Evolutionary conservation across 805 yeast species (phyloP), one percentile per base, ranked within the genome.

Genomic region (Myxozyma geophila): DNA sequence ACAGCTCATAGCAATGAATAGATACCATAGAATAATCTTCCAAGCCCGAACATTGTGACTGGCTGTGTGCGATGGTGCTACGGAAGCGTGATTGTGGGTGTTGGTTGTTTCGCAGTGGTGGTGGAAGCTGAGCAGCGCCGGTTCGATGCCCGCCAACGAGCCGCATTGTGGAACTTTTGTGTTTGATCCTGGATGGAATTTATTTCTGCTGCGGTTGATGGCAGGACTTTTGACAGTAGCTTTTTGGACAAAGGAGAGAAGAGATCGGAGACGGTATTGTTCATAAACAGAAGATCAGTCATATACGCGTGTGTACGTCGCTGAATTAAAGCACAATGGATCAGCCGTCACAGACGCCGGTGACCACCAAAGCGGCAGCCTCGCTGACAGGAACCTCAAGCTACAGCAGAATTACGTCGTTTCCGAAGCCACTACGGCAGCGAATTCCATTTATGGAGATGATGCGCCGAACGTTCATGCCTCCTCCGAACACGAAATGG

Each of bases 11-110:
- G 39, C 13, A 23, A 7, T 15, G n/a, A 28, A 17, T 12, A 33
- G 33, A n/a, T 33, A 73, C 75, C 74, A 65, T 76, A 77, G 58
- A 73, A 69, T 49, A 77, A 66, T 46, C 75, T 66, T 17, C 79
- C 79, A 37, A 77, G 68, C 7, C 79, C 79, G 66, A 77, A 76
- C 78, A 76, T 76, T 39, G 46, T 49, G 52, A 19, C n/a, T 52
- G 7, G 40, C 7, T 15, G 15, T n/a, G 39, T 50, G 43, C n/a
- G 52, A n/a, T 15, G 21, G 49, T 46, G 6, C n/a, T 40, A 13
- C 4, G 44, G 44, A 35, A 43, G 47, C 35, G 40, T 49, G 53
- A 40, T 28, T 15, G 23, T 5, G 23, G 13, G 41, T 2, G 23
- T 13, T 9, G 23, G 23, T 17, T 40, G 48, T 43, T 1, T 13